Base-by-base conservation (phyloP, 148 eudicot species). In the Dysphania ambrosioides region DNA sequence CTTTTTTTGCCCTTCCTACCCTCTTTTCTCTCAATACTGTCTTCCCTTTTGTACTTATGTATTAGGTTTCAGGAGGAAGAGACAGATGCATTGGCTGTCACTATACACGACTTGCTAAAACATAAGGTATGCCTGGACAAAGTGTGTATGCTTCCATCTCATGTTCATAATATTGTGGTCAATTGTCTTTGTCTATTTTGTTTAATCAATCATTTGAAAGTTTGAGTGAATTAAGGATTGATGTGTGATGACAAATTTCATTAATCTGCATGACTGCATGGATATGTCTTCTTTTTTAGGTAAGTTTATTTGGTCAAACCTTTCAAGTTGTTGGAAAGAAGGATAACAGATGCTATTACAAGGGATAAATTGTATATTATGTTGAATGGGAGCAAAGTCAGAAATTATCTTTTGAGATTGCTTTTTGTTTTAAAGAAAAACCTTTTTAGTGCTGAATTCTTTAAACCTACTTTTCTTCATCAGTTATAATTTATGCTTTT, bases 41-140 rank as follows among this genome's bases (percentile, higher is more conserved):
- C 27, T 26, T 23, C 53, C 1, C 27, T 47, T 26, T 1, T 67
- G 3, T 51, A 26, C 13, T 13, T 59, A 15, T 41, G 76, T 27
- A 27, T 83, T n/a, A n/a, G n/a, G n/a, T 82, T 71, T 35, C 68
- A 71, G 82, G 34, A 78, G 75, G 93, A 83, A 36, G 70, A 84
- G 13, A 69, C 86, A 35, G 79, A 69, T 68, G 76, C 82, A 68
- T 80, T 90, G 75, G 88, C 85, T 72, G 79, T 81, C 82, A 85
- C 88, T 79, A 73, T 91, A 57, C 82, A 83, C 60, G 88, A 90
- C 69, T 89, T 94, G 44, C 77, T 91, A 66, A 80, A 75, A 74
- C 83, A 70, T 66, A 90, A 91, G 91, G 97, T 91, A 92, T 68
- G 74, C 24, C 27, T 63, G 23, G 27, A 15, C 49, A 44, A 35